phyloP scores from a whole-genome alignment of 306 rosid genomes.

The Hippophae rhamnoides region DNA sequence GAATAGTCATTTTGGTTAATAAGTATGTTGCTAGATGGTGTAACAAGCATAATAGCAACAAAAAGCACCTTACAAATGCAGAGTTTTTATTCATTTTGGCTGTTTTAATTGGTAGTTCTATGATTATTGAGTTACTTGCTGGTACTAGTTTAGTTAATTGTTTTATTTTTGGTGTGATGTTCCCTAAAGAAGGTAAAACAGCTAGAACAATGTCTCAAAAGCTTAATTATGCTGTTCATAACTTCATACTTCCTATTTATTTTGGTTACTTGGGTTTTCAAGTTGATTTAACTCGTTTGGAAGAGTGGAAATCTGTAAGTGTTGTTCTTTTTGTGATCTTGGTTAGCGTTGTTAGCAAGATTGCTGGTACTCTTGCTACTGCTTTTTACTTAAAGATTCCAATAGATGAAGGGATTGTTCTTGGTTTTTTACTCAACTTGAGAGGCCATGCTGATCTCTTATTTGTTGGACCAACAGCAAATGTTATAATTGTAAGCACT shows the following conservation, averaged over 20 bases:
- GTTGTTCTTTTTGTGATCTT: constrained; percentile 19
- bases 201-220: constrained; percentile 70
- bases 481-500: neutral
- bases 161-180: constrained; percentile 44
- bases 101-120: constrained; percentile 38
- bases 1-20: constrained; percentile 16
- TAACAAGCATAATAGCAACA: constrained; percentile 41
- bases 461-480: constrained; percentile 60
- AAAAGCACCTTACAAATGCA: constrained; percentile 62
- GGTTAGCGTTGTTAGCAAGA: constrained; percentile 64
- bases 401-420: constrained; percentile 52
- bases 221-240: constrained; percentile 67
- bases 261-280: constrained; percentile 85
- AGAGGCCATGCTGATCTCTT: constrained; percentile 90
- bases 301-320: constrained; percentile 5
- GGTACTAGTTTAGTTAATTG: constrained; percentile 58
- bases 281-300: constrained; percentile 37
- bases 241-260: constrained; percentile 71
- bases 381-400: constrained; percentile 61
- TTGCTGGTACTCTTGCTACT: constrained; percentile 60
- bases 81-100: constrained; percentile 51
- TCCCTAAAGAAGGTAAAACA: constrained; percentile 80
- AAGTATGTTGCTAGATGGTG: constrained; percentile 53
- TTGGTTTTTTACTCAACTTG: constrained; percentile 66
- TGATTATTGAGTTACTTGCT: constrained; percentile 48